Conservation (phyloP, 257 asterid species). For the Plectranthus barbatus region DNA sequence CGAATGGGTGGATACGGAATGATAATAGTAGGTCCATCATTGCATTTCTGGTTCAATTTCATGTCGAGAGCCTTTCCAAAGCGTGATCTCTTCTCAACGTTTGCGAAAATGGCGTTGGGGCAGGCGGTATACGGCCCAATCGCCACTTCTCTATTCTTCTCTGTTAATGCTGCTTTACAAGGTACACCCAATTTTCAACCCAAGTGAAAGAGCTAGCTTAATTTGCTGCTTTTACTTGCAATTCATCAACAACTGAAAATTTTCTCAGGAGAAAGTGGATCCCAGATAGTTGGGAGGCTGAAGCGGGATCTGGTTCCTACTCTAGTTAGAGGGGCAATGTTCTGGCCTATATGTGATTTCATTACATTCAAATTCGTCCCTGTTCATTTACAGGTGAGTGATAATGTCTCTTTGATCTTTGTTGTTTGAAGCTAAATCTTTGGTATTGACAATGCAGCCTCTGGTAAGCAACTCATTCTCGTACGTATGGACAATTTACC, state of each 20-base stretch:
- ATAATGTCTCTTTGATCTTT: neutral
- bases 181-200: constrained; percentile 33
- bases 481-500: constrained; percentile 68
- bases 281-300: constrained; percentile 68
- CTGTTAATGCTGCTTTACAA: constrained; percentile 71
- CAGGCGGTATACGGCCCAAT: constrained; percentile 69
- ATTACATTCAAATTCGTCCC: constrained; percentile 80
- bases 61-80: constrained; percentile 48
- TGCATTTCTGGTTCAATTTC: constrained; percentile 54
- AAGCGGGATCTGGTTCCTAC: constrained; percentile 82
- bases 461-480: constrained; percentile 79
- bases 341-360: constrained; percentile 90
- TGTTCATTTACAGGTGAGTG: constrained; percentile 69
- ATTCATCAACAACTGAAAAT: too few relatives aligned
- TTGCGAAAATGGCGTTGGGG: constrained; percentile 63
- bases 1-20: constrained; percentile 50
- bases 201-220: neutral
- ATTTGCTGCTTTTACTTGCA: too few relatives aligned
- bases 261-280: constrained; percentile 67
- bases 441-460: constrained; percentile 43
- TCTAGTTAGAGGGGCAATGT: constrained; percentile 57
- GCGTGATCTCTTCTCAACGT: constrained; percentile 56
- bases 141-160: constrained; percentile 59
- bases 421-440: neutral
- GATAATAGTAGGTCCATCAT: constrained; percentile 37